A percentile compares a stretch with the other conserved stretches of the same genome.
Conservation (phyloP, 352 stramenopile species). For the Thalassiosira hispida region DNA sequence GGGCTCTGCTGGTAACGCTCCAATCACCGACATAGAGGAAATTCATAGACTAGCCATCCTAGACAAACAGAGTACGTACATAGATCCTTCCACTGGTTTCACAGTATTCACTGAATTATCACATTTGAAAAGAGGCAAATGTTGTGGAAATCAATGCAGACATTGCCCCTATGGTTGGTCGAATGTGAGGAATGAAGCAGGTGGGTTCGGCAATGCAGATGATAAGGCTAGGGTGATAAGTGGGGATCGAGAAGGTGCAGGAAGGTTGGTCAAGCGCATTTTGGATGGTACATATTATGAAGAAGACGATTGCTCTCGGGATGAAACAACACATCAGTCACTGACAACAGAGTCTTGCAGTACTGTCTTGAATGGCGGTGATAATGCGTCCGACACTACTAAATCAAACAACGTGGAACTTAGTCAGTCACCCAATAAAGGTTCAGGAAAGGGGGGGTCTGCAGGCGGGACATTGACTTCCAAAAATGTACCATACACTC, state of each 20-base stretch:
- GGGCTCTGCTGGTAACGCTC: not conserved
- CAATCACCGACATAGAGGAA: constrained; percentile 74
- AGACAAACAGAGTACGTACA: constrained; percentile 66
- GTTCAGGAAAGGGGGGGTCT: constrained; percentile 41
- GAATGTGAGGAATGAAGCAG: constrained; percentile 61
- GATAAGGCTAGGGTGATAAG: constrained; percentile 29
- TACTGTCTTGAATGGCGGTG: constrained; percentile 7
- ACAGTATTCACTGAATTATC: constrained; percentile 89
- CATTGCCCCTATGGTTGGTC: constrained; percentile 92
- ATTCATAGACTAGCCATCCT: constrained; percentile 64
- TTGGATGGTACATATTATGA: constrained; percentile 55
- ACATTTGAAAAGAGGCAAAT: constrained; percentile 87
- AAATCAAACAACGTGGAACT: not conserved
- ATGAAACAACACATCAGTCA: constrained; percentile 1
- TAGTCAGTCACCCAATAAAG: constrained; percentile 6
- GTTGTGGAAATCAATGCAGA: constrained; percentile 90
- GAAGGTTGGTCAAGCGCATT: constrained; percentile 44
- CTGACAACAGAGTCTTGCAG: not conserved
- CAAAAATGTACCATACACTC: constrained; percentile 86
- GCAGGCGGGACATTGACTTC: constrained; percentile 49
- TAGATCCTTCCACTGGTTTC: constrained; percentile 80
- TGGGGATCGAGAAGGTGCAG: constrained; percentile 48
- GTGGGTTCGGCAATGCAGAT: constrained; percentile 15
- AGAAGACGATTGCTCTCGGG: not conserved
- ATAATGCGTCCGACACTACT: not conserved